These are phyloP conservation scores for Sporothrix schenckii DNA, from an alignment of 2,329 filamentous ascomycete genomes.

Conservation along the genomic window DNA sequence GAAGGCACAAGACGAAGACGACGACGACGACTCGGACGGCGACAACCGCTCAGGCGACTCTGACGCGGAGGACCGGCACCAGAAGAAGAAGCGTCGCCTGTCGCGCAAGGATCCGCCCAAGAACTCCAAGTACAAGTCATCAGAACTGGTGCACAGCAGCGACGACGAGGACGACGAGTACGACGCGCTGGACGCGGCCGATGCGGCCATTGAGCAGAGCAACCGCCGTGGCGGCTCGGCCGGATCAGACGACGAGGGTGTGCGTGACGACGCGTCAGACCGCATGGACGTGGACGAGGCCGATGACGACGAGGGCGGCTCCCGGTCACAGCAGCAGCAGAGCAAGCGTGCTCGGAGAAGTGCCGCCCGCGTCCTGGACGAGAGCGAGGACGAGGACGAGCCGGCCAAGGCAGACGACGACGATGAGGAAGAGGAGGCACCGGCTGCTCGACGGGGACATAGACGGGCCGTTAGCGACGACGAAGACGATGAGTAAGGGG, in stretches of 20 bases:
- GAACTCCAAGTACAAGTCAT: constrained; percentile 77
- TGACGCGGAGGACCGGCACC: constrained; percentile 54
- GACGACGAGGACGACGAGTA: constrained; percentile 54
- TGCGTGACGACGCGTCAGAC: constrained; percentile 47
- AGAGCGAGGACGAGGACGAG: constrained; percentile 42
- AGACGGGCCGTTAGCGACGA: constrained; percentile 32
- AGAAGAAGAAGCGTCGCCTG: constrained; percentile 64
- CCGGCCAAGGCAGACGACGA: not conserved
- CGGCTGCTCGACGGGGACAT: constrained; percentile 28
- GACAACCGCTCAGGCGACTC: constrained; percentile 40
- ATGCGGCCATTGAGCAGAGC: constrained; percentile 46
- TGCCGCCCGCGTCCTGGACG: constrained; percentile 36
- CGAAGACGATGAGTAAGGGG: constrained; percentile 30
- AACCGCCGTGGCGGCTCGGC: constrained; percentile 36
- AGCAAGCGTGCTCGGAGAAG: constrained; percentile 32
- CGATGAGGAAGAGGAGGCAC: constrained; percentile 24
- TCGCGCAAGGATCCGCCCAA: constrained; percentile 51
- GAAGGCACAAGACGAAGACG: constrained; percentile 45
- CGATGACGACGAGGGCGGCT: constrained; percentile 25
- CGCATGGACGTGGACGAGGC: constrained; percentile 56
- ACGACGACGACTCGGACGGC: constrained; percentile 60
- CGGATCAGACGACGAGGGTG: constrained; percentile 37
- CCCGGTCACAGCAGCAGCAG: constrained; percentile 34
- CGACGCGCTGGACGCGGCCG: constrained; percentile 38
- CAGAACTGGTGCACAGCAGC: constrained; percentile 79